Conservation (phyloP, 768 basidiomycete species). For the Lepiota subincarnata region DNA sequence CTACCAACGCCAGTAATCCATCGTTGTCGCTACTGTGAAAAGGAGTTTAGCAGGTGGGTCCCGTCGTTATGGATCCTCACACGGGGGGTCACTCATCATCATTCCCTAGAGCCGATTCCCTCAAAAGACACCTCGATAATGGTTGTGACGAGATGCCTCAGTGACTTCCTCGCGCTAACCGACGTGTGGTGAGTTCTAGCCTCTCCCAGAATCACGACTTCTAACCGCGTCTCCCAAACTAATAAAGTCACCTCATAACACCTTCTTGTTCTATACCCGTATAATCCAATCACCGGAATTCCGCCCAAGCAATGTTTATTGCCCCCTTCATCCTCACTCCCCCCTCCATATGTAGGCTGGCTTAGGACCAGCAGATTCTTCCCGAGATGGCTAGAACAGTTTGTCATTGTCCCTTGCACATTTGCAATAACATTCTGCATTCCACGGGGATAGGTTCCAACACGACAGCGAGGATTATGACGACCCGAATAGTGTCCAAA, state of each 20-base stretch:
- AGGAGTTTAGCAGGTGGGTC: conserved; percentile 68
- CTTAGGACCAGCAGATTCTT: background rate
- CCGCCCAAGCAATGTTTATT: background rate
- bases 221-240: conserved; percentile 6
- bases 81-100: conserved; percentile 12
- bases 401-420: background rate
- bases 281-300: conserved; percentile 9
- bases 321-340: conserved; percentile 1
- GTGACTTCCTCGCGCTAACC: conserved; percentile 18
- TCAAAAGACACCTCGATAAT: conserved; percentile 80
- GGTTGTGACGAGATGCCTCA: conserved; percentile 66
- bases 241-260: conserved; percentile 8
- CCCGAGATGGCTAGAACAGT: conserved; percentile 5
- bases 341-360: background rate
- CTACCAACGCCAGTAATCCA: conserved; percentile 60
- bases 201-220: conserved; percentile 1
- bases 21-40: conserved; percentile 68
- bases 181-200: conserved; percentile 15
- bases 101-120: conserved; percentile 51
- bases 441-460: conserved; percentile 6
- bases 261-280: conserved; percentile 13
- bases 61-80: conserved; percentile 12
- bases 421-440: conserved; percentile 4
- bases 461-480: conserved; percentile 4
- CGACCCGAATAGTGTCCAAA: conserved; percentile 26